Evolutionary conservation across 2,329 filamentous ascomycete species (phyloP), one percentile per base, ranked within the genome.

Genomic region (Fusarium vanettenii): DNA sequence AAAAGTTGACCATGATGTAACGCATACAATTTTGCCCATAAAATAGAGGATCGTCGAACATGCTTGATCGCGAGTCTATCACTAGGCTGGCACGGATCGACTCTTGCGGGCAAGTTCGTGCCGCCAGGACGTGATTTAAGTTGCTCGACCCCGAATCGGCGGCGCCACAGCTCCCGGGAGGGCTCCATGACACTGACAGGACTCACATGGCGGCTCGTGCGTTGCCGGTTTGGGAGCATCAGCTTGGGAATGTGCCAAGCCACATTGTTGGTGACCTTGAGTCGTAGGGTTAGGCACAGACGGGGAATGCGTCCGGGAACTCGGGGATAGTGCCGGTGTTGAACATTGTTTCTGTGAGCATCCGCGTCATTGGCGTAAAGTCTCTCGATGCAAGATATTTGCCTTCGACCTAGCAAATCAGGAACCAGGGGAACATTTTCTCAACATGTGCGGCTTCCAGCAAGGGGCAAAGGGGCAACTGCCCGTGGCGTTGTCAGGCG

Each of bases 191-290:
- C 48, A 45, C 25, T 73, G 69, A 62, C 69, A 73, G 62, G 43
- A 75, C 35, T 75, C 43, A 33, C 64, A 67, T 41, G 37, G 59
- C 43, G 73, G 75, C 67, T 69, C 52, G 72, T 73, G 61, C 64
- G 45, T 52, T 61, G 33, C 59, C 43, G 64, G 55, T 64, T 66
- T 67, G 35, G 57, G 55, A 52, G 52, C 50, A 27, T 63, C 60
- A 39, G 52, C 61, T 60, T 22, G 64, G 74, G 76, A 76, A 78
- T 78, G 76, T 71, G 68, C 60, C 65, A 76, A 75, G 72, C 56
- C 22, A 50, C 65, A 57, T 55, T 56, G 64, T 29, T 59, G 45
- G 52, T 33, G 11, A 45, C 45, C 39, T 35, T n/a, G 45, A 50
- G 48, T 52, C 27, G 25, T 62, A 56, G n/a, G 29, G 20, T 50